These are phyloP conservation scores for Metarhizium robertsii DNA, from an alignment of 2,329 filamentous ascomycete species.

Conservation along the genomic window DNA sequence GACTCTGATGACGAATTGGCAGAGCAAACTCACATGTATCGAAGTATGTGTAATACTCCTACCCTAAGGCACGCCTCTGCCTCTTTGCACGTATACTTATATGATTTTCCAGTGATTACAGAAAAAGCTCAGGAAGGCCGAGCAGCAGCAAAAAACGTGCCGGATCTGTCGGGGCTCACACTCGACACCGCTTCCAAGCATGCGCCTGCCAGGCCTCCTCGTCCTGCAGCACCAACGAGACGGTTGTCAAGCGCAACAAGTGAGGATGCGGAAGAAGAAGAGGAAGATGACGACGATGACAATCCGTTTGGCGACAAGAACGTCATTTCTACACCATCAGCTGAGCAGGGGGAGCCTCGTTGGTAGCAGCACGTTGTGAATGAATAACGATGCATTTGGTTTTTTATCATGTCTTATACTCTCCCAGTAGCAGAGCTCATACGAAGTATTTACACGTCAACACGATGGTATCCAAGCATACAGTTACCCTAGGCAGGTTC, in stretches of 20 bases:
- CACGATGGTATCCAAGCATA: background rate
- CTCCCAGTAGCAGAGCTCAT: background rate
- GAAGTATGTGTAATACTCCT: constrained; percentile 33
- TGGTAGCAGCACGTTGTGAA: constrained; percentile 14
- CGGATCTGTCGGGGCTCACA: constrained; percentile 36
- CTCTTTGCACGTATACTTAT: too few relatives aligned
- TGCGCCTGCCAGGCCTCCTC: constrained; percentile 33
- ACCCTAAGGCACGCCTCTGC: background rate
- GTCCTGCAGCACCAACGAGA: background rate
- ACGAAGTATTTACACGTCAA: background rate
- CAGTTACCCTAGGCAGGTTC: background rate
- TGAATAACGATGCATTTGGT: background rate
- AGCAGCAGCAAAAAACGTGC: constrained; percentile 15
- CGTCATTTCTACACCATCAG: constrained; percentile 39
- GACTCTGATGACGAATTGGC: constrained; percentile 61
- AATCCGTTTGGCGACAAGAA: constrained; percentile 83
- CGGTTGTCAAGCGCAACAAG: background rate
- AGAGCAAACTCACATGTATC: constrained; percentile 56
- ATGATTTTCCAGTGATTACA: constrained; percentile 34
- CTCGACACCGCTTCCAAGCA: constrained; percentile 28
- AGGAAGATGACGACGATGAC: constrained; percentile 67
- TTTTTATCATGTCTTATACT: background rate
- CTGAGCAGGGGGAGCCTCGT: constrained; percentile 20
- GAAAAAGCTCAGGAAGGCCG: constrained; percentile 40
- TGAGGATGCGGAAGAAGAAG: constrained; percentile 33